Conservation (phyloP, 441 rosid species). For the Hypseocharis bilobata region DNA sequence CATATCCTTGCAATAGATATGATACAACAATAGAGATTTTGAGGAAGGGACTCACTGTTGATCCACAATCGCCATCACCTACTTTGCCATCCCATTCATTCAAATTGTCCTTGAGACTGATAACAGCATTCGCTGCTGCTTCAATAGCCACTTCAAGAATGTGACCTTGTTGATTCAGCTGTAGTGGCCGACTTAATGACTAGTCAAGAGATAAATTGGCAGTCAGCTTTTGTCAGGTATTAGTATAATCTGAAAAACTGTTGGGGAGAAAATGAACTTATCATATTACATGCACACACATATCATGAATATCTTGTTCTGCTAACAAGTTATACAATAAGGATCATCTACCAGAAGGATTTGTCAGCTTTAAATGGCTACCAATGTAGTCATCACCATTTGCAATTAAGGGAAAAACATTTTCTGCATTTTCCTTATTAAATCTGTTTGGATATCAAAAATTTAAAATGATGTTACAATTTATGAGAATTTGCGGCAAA, state of each 20-base stretch:
- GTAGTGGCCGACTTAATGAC: constrained; percentile 57
- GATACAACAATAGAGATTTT: constrained; percentile 11
- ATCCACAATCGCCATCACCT: constrained; percentile 97
- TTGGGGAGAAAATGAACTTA: neutral
- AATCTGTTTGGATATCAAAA: neutral
- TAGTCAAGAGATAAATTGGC: constrained; percentile 27
- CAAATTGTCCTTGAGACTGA: constrained; percentile 53
- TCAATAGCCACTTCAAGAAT: constrained; percentile 73
- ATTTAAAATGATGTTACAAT: neutral
- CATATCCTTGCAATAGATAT: constrained; percentile 12
- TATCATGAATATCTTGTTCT: neutral
- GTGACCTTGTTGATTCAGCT: constrained; percentile 57
- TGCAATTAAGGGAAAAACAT: neutral
- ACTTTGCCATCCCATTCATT: constrained; percentile 94
- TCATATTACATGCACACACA: too few relatives aligned
- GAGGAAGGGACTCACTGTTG: constrained; percentile 56
- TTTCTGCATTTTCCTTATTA: neutral
- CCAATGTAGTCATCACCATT: neutral
- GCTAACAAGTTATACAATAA: neutral
- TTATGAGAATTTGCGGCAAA: neutral
- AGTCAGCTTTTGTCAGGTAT: constrained; percentile 15
- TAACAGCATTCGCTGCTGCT: constrained; percentile 67
- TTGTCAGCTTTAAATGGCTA: neutral
- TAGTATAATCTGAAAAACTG: neutral
- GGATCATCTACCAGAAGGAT: neutral